These are phyloP conservation scores for Abrus precatorius DNA, from an alignment of 306 rosid genomes.

Conservation along the genomic window DNA sequence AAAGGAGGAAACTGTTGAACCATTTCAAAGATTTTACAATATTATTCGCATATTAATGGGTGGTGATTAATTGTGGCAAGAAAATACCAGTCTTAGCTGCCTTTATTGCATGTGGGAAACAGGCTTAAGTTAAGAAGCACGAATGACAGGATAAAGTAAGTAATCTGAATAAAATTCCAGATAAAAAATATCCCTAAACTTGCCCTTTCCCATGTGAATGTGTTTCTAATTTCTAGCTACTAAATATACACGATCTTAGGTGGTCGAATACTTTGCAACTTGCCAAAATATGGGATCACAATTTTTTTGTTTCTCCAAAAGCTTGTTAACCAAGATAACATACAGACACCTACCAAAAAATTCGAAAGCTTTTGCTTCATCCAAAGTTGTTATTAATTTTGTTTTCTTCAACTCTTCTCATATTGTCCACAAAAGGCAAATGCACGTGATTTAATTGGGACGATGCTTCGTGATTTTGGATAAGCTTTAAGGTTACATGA, in stretches of 20 bases:
- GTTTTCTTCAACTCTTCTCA: neutral
- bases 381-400: neutral
- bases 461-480: conserved; percentile 31
- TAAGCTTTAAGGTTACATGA: conserved; percentile 36
- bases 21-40: conserved; percentile 43
- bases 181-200: neutral
- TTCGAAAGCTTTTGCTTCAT: neutral
- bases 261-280: neutral
- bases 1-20: no score
- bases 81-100: conserved; percentile 11
- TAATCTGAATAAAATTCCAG: neutral
- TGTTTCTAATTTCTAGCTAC: neutral
- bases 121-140: neutral
- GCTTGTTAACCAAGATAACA: conserved; percentile 26
- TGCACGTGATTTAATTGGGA: neutral
- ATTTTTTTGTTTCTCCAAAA: conserved; percentile 13
- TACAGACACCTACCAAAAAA: neutral
- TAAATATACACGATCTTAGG: neutral
- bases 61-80: neutral
- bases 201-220: neutral
- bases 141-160: conserved; percentile 14
- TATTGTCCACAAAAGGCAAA: conserved; percentile 17
- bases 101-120: conserved; percentile 38
- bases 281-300: neutral
- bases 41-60: conserved; percentile 34